Evolutionary conservation across 179 eudicot species (phyloP).

Genomic region (Beta macrorhiza): DNA sequence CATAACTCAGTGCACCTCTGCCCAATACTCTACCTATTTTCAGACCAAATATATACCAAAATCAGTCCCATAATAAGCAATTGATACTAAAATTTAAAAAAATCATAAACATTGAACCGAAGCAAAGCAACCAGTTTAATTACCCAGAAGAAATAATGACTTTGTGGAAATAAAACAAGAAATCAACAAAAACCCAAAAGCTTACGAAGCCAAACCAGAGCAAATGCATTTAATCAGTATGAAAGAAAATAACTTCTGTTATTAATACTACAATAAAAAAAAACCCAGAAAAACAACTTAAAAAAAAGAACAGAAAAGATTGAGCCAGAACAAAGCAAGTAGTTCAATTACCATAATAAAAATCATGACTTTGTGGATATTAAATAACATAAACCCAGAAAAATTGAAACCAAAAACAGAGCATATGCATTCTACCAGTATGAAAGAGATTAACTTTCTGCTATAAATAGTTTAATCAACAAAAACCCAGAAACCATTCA

Average conservation of each 20-base stretch:
- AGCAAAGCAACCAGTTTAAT: background rate
- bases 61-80: background rate
- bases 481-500: constrained; percentile 11
- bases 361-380: background rate
- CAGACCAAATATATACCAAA: constrained; percentile 10
- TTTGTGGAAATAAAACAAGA: background rate
- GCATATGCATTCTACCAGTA: background rate
- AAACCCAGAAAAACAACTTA: background rate
- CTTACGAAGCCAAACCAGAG: background rate
- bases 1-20: constrained; percentile 96
- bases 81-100: background rate
- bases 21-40: constrained; percentile 83
- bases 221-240: background rate
- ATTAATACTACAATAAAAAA: background rate
- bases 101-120: background rate
- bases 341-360: background rate
- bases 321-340: background rate
- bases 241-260: background rate
- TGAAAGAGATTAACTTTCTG: background rate
- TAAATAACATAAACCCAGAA: background rate
- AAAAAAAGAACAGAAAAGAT: background rate
- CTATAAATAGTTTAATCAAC: background rate
- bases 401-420: background rate
- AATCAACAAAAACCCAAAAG: background rate
- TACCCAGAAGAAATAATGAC: background rate